Base-by-base conservation (phyloP, 345 rosid species). In the Bruguiera parviflora region DNA sequence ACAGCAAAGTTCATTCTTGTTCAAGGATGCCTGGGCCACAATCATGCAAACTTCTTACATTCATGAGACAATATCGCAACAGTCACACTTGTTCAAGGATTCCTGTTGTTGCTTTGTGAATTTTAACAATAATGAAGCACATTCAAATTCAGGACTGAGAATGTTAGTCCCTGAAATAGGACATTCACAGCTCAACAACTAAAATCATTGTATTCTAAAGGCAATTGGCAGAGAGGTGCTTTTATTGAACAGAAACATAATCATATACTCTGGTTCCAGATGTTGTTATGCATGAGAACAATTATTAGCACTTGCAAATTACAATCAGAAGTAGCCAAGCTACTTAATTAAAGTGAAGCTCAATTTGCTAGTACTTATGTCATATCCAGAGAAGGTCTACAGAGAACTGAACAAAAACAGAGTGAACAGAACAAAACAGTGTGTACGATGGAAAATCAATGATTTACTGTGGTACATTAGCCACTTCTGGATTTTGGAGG, bases 271-370 rank as follows among this genome's bases (percentile, higher is more conserved):
- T 39, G 29, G 63, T 51, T 72, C 83, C 71, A 52, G 53, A 70
- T 81, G 88, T 76, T 76, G 66, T 78, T 25, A n/a, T 61, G 73
- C 53, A 79, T 43, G 74, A 71, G 71, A 82, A 58, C 73, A 79
- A 64, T 71, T 71, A 76, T 73, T 65, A 59, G 58, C 53, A 29
- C 58, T 64, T 53, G 4, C 6, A 29, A 32, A 27, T 7, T 27
- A 51, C 27, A 32, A 29, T 0, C 19, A 37, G 52, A 27, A 59
- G 35, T 5, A 35, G 28, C 58, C 58, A 39, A 69, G 35, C 35
- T 5, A 62, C 28, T 28, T 69, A 28, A 29, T 16, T 37, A 37
- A 39, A 39, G 16, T 57, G 22, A 55, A 56, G 60, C 65, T 69
- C 60, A 62, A 59, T 65, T 65, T 61, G 53, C 68, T 55, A n/a